Base-by-base conservation (phyloP, 352 stramenopile genomes). In the Phytophthora europaea region DNA sequence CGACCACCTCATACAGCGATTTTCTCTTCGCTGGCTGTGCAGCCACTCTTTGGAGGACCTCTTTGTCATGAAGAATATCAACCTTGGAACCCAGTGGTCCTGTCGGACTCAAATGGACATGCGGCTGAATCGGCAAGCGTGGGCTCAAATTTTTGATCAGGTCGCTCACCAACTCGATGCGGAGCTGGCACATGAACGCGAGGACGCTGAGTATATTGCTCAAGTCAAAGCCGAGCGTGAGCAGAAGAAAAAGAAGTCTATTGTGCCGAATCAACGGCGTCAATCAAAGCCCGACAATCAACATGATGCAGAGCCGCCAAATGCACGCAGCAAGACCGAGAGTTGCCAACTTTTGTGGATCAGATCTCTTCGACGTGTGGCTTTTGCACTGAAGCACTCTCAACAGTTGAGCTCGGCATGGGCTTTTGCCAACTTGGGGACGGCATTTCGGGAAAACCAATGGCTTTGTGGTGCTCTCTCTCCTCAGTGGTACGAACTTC, bases 1-100 rank as follows among this genome's bases (percentile, higher is more conserved):
- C 31, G 79, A 89, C 45, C 82, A 89, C 40, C 67, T 90, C 2
- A 54, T 91, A 13, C 80, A 87, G 63, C 71, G 79, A 4, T 73
- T 90, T 36, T 83, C 81, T 23, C 68, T 87, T 31, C 78, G 73
- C 1, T 77, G 70, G 65, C 55, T 87, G 28, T 87, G 79, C 28
- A 90, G 83, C 28, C 80, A 87, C 56, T 84, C 84, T 28, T 67
- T 91, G 26, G 79, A 92, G 48, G 85, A 93, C 20, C 31, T 94
- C 1, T 43, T 94, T 34, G 84, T 76, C 1, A 89, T 76, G 70
- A 94, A 92, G 66, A 78, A 77, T 6, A 65, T 94, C 18, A 78
- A 83, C 26, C 47, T 81, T 20, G 83, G 84, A 9, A 64, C 75
- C 22, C 81, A 93, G 31, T 90, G 80, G 82, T 70, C 67, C 23